phyloP scores from a whole-genome alignment of 306 rosid genomes.

The Corylus americana region DNA sequence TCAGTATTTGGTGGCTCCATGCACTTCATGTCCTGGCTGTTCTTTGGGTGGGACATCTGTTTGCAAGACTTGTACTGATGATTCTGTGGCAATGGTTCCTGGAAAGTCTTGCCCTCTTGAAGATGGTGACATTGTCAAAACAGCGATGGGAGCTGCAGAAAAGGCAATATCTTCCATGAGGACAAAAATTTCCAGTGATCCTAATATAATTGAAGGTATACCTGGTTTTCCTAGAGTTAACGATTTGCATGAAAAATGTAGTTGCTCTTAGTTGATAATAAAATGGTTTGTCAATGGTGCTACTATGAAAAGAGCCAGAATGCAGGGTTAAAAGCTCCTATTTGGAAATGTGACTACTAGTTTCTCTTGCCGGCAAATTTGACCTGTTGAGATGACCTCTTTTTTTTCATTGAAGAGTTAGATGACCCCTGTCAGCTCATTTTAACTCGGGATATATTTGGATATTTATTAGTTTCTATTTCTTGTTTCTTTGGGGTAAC shows the following conservation, averaged over 20 bases:
- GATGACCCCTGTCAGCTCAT: background rate
- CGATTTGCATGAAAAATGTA: conserved; percentile 15
- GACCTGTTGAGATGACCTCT: conserved; percentile 9
- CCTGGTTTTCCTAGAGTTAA: conserved; percentile 12
- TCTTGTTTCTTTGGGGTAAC: background rate
- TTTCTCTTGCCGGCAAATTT: background rate
- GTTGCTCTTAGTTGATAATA: conserved; percentile 14
- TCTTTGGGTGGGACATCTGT: conserved; percentile 39
- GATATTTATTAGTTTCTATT: conserved; percentile 6
- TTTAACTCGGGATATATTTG: conserved; percentile 6
- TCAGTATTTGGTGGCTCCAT: conserved; percentile 40
- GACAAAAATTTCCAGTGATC: conserved; percentile 42
- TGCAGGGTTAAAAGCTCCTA: background rate
- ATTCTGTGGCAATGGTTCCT: conserved; percentile 40
- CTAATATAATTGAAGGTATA: conserved; percentile 56
- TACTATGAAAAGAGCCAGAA: conserved; percentile 3
- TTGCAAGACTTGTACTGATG: conserved; percentile 35
- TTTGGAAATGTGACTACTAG: background rate
- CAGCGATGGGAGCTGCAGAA: conserved; percentile 75
- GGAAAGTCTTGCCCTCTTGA: conserved; percentile 37
- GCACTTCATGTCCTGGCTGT: conserved; percentile 44
- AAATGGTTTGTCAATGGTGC: conserved; percentile 13
- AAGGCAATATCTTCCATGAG: conserved; percentile 66
- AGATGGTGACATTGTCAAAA: conserved; percentile 46
- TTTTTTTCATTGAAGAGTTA: background rate